phyloP scores from a whole-genome alignment of 2,329 filamentous ascomycete genomes.

The Colletotrichum sp. region DNA sequence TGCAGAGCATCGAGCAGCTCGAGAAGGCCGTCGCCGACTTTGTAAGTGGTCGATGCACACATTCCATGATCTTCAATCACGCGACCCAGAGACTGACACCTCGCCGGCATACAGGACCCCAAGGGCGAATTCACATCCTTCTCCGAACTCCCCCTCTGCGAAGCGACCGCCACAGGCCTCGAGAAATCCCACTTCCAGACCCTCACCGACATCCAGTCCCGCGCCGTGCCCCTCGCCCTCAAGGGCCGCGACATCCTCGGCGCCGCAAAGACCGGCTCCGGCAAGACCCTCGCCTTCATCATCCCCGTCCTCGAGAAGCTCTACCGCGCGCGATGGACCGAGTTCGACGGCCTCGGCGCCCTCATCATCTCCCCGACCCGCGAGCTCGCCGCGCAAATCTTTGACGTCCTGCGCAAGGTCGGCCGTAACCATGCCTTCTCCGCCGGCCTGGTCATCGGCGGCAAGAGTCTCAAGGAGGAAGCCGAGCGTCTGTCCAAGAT shows the following conservation, averaged over 20 bases:
- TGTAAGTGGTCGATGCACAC: slow-evolving; percentile 30
- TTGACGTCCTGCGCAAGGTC: slow-evolving; percentile 89
- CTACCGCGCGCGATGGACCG: slow-evolving; percentile 87
- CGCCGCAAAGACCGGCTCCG: slow-evolving; percentile 93
- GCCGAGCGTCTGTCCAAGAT: slow-evolving; percentile 84
- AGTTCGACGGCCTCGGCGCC: slow-evolving; percentile 88
- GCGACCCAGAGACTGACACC: not conserved
- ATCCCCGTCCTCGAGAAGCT: slow-evolving; percentile 92
- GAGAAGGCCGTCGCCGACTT: slow-evolving; percentile 44
- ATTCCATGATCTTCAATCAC: not conserved
- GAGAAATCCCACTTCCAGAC: slow-evolving; percentile 87
- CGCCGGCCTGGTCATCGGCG: slow-evolving; percentile 91
- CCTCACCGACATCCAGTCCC: slow-evolving; percentile 89
- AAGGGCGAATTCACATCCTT: slow-evolving; percentile 72
- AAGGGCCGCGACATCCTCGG: slow-evolving; percentile 89
- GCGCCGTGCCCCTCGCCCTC: slow-evolving; percentile 86
- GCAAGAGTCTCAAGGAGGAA: slow-evolving; percentile 88
- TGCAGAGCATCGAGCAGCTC: slow-evolving; percentile 43
- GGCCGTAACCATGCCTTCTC: slow-evolving; percentile 90
- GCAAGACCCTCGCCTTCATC: slow-evolving; percentile 93
- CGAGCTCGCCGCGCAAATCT: slow-evolving; percentile 95
- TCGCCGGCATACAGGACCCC: slow-evolving; percentile 56
- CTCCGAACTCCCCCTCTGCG: slow-evolving; percentile 83
- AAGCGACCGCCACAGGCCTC: slow-evolving; percentile 79
- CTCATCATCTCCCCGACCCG: slow-evolving; percentile 93